Conservation (phyloP, 2,329 filamentous ascomycete species). For the Botryotinia calthae region DNA sequence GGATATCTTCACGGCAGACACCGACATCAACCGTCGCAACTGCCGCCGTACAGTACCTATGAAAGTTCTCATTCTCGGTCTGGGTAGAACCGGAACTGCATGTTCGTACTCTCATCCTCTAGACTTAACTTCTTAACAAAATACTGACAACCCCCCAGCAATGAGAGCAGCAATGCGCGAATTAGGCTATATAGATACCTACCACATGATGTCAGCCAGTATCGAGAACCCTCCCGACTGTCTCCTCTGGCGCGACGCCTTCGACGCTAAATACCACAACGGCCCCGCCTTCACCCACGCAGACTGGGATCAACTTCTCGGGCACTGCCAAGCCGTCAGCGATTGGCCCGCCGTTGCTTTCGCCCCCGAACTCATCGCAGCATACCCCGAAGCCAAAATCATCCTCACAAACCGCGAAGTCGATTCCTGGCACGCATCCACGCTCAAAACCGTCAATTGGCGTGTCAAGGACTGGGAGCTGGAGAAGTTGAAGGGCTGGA, state of each 20-base stretch:
- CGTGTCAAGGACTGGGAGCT: conserved; percentile 18
- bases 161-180: conserved; percentile 63
- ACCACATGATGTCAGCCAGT: conserved; percentile 71
- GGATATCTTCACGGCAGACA: conserved; percentile 63
- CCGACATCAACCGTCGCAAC: conserved; percentile 64
- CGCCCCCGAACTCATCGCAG: conserved; percentile 30
- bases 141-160: conserved; percentile 41
- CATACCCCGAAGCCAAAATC: conserved; percentile 28
- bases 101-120: conserved; percentile 46
- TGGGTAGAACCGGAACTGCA: conserved; percentile 68
- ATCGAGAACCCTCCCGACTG: conserved; percentile 67
- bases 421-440: conserved; percentile 25
- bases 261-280: conserved; percentile 60
- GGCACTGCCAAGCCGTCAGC: conserved; percentile 47
- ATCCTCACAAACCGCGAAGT: conserved; percentile 27
- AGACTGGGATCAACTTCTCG: conserved; percentile 68
- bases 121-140: background rate
- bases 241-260: conserved; percentile 66
- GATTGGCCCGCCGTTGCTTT: conserved; percentile 37
- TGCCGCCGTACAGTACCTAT: conserved; percentile 67
- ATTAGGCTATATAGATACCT: conserved; percentile 65
- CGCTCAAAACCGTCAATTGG: conserved; percentile 19
- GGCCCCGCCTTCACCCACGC: conserved; percentile 59
- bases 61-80: conserved; percentile 67
- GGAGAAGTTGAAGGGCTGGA: conserved; percentile 11